Base-by-base conservation (phyloP, 164 flowering plant species). In the Nymphaea thermarum region DNA sequence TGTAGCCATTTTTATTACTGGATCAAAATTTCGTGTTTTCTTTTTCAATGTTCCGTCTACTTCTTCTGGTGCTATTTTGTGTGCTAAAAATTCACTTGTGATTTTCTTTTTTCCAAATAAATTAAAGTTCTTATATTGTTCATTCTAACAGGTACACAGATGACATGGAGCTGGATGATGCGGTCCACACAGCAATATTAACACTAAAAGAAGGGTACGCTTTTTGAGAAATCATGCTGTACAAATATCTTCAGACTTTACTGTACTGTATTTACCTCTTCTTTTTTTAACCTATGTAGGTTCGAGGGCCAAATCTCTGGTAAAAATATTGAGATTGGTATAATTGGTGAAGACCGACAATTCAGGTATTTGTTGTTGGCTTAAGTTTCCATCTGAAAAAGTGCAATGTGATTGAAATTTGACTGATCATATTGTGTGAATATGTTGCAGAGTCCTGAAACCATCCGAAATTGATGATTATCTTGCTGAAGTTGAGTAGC, bases 161-260 rank as follows among this genome's bases (percentile, higher is more conserved):
- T 45, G 98, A 92, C 75, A 95, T 95, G 99, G 98, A 90, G 81
- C 96, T 95, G 64, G 99, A 95, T 71, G 99, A 95, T 83, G 99
- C 99, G 66, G 92, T 94, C 44, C 99, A 94, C 82, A 94, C 97
- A 3, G 98, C 98, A 44, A 91, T 95, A 62, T 80, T 95, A 81
- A 95, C 99, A 11, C 80, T 95, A 70, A 95, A 95, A 82, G 99
- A 95, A 73, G 98, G 99, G 99, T 92, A 80, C 42, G 77, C 64
- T 10, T 43, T 63, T 67, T 16, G 12, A 51, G 25, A 25, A 25
- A 25, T 25, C 25, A 43, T 68, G 53, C 60, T 3, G 8, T 42
- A 25, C n/a, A 44, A 43, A 16, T 11, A 64, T 18, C 16, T 17
- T 18, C n/a, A 8, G 15, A 36, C 1, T 25, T 25, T 25, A 25